Conservation (phyloP, 371 early-diverging fungal genomes). For the Fennellomyces sp. region DNA sequence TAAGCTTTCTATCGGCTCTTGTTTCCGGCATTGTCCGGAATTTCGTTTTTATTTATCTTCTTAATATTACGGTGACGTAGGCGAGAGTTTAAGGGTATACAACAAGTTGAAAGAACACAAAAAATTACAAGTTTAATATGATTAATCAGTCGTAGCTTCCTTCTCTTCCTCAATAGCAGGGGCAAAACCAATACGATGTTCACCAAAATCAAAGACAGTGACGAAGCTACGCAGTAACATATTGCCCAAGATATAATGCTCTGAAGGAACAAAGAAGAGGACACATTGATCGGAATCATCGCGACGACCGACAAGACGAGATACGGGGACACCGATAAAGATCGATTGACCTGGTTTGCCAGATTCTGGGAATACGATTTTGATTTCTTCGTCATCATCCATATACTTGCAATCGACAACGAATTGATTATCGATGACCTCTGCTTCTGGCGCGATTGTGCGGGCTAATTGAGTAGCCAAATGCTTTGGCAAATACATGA, state of each 20-base stretch:
- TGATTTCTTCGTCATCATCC: conserved; percentile 13
- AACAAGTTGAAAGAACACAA: too few relatives aligned
- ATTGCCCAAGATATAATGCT: conserved; percentile 40
- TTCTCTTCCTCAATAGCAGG: conserved; percentile 9
- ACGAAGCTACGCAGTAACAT: conserved; percentile 40
- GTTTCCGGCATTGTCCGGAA: too few relatives aligned
- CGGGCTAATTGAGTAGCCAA: conserved; percentile 29
- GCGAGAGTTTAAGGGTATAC: too few relatives aligned
- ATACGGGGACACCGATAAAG: conserved; percentile 18
- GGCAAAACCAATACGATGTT: conserved; percentile 44
- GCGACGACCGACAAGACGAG: conserved; percentile 12
- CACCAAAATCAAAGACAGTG: conserved; percentile 47
- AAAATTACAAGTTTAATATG: too few relatives aligned
- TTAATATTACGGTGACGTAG: too few relatives aligned
- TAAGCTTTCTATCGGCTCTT: too few relatives aligned
- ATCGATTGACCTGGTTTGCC: conserved; percentile 3
- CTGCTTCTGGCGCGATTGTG: conserved; percentile 14
- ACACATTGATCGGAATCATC: conserved; percentile 22
- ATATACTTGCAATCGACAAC: conserved; percentile 28
- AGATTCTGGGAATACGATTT: conserved; percentile 23
- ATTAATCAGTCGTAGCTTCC: neutral
- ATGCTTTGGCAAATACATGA: conserved; percentile 37
- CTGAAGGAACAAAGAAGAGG: conserved; percentile 29
- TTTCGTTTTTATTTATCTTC: too few relatives aligned
- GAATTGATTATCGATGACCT: conserved; percentile 11